phyloP scores from a whole-genome alignment of 2,329 filamentous ascomycete species.

The Pseudogymnoascus sp. region DNA sequence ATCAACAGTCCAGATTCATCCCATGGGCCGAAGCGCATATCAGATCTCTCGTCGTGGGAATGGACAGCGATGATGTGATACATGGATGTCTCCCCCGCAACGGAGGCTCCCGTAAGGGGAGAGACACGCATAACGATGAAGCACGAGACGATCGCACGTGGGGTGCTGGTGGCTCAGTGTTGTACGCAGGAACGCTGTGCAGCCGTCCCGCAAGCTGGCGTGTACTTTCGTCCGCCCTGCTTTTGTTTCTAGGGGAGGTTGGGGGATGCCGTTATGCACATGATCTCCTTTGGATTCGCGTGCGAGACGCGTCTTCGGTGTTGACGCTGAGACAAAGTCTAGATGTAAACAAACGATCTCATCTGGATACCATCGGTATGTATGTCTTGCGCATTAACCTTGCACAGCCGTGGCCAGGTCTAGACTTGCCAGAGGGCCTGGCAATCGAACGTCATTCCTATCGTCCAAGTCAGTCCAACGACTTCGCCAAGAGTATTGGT shows the following conservation, averaged over 20 bases:
- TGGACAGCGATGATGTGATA: background rate
- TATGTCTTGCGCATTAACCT: background rate
- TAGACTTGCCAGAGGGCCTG: background rate
- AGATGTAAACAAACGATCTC: background rate
- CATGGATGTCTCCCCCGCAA: background rate
- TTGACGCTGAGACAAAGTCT: background rate
- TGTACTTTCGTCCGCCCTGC: background rate
- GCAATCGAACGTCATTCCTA: background rate
- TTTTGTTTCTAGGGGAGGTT: background rate
- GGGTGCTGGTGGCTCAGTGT: background rate
- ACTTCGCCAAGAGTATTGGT: background rate
- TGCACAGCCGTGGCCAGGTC: background rate
- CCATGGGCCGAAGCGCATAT: background rate
- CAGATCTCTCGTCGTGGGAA: background rate
- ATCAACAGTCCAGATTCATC: constrained; percentile 1
- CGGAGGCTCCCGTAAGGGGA: background rate
- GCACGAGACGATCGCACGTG: constrained; percentile 3
- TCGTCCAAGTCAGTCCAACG: background rate
- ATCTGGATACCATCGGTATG: background rate
- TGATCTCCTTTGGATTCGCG: background rate
- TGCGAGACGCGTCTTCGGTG: background rate
- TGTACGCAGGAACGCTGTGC: background rate
- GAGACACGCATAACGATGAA: background rate
- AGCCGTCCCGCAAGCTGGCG: background rate
- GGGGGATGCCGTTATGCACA: background rate